Base-by-base conservation (phyloP, 2,329 filamentous ascomycete genomes). In the Trichoderma asperellum region DNA sequence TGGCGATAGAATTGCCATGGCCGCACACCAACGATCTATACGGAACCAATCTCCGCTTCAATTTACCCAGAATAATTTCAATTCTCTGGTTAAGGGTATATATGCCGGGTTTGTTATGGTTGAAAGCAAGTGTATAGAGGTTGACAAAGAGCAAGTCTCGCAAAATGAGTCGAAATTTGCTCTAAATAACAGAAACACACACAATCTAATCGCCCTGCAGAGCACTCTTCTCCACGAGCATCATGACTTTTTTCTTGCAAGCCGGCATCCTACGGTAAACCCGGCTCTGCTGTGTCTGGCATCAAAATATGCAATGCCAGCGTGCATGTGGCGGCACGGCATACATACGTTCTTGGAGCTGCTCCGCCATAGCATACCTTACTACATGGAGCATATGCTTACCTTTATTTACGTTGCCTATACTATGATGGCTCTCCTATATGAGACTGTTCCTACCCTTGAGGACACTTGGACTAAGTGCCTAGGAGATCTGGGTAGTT, bases 381-480 rank as follows among this genome's bases (percentile, higher is more conserved):
- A 84, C 0, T 94, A 92, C 1, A 81, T 94, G 0, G 94, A 97
- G 61, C 92, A 96, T 68, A 97, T 98, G 94, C 82, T 97, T 0
- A 89, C 90, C 0, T 98, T 97, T 67, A 93, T 98, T 0, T 96
- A 96, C 71, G 80, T 95, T n/a, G 91, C 94, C 0, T 98, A 97
- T 72, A 91, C 91, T 2, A 96, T 97, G 88, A 93, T 97, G 87
- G 91, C 92, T 0, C 79, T 97, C 0, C 80, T 97, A 0, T 92
- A 94, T 70, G 95, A 98, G 74, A 97, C 92, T 0, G 92, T 97
- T 0, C 89, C 92, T 0, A 85, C 87, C 0, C 97, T 97, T 73
- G 87, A 92, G 64, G 92, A 96, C 69, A 97, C 92, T 0, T 98
- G 95, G 95, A 92, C 97, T 10, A 95, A 97, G 73, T 97, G 94